Evolutionary conservation across 192 early-diverging fungal species (phyloP), one percentile per base, ranked within the genome.

Genomic region (Paraglomus brasilianum): DNA sequence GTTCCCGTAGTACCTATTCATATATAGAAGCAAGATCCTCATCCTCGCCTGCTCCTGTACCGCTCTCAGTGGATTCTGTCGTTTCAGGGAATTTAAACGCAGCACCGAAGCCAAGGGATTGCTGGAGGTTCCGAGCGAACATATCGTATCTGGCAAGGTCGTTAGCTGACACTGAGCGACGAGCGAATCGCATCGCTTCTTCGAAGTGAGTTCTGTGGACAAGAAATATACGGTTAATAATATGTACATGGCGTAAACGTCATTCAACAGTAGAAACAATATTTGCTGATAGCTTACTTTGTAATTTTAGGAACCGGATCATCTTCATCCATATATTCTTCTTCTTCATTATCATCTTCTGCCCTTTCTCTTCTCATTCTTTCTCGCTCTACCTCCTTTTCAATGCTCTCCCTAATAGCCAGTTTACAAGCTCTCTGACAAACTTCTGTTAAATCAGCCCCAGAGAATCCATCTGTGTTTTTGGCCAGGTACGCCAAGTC

Each of bases 121-220:
- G 94, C 80, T 97, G 95, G 77, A 98, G 81, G 80, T 95, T 98
- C 75, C 95, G 95, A 15, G 97, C 91, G 89, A 98, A 98, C 93
- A 97, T 95, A 84, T 98, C 95, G 81, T 98, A 98, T 81, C 91
- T 93, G 76, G 95, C 95, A 69, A 98, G 95, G 71, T 98, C 97
- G 71, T 89, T 93, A 75, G 97, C 95, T 61, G 87, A 90, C 8
- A 98, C 97, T 11, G 92, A 94, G 64, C 97, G 90, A 60, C 97
- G 91, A 30, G 97, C 97, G 82, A 84, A 97, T 83, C 86, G 87
- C 97, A 98, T 98, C 55, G 97, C 97, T 82, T 97, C 95, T 75
- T 98, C 97, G 82, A 98, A 98, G 82, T 98, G 95, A n/a, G 84
- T 89, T 40, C 83, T 78, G 30, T 41, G 9, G 36, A 40, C 10